phyloP scores from a whole-genome alignment of 2,329 filamentous ascomycete species.

The Daldinia sp. region DNA sequence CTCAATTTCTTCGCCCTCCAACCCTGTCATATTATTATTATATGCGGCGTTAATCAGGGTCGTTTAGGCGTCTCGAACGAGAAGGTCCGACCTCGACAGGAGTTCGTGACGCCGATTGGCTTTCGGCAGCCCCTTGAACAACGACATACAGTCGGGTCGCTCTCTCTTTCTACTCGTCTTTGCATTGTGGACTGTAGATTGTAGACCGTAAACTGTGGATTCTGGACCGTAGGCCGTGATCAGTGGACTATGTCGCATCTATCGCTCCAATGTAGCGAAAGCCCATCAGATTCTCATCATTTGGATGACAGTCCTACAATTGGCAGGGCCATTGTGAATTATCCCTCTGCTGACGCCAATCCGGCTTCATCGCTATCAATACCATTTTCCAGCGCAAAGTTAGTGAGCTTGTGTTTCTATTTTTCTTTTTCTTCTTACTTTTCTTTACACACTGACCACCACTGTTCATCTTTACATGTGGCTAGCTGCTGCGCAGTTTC shows the following conservation, averaged over 20 bases:
- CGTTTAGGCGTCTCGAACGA: conserved; percentile 53
- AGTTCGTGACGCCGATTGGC: conserved; percentile 45
- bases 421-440: background rate
- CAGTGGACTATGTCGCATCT: conserved; percentile 64
- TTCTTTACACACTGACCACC: conserved; percentile 4
- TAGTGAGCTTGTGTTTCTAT: conserved; percentile 16
- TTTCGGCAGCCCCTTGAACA: conserved; percentile 36
- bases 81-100: conserved; percentile 48
- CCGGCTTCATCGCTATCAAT: conserved; percentile 40
- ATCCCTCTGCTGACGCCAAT: conserved; percentile 40
- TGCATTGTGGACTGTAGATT: conserved; percentile 46
- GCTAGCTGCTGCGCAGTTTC: conserved; percentile 1
- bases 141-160: conserved; percentile 31
- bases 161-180: conserved; percentile 12
- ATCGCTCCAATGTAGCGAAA: conserved; percentile 57
- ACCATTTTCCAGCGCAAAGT: conserved; percentile 34
- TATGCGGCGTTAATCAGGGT: conserved; percentile 60
- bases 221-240: too few relatives aligned
- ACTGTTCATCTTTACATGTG: background rate
- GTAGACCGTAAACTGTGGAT: too few relatives aligned
- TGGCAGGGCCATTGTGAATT: conserved; percentile 50
- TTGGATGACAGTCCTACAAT: conserved; percentile 58
- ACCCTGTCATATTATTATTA: conserved; percentile 46
- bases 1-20: conserved; percentile 28
- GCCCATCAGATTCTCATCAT: conserved; percentile 47